Percentiles rank a stretch among this genome's conserved stretches.
Conservation (phyloP, 2,329 filamentous ascomycete species). For the Dactylonectria macrodidyma region DNA sequence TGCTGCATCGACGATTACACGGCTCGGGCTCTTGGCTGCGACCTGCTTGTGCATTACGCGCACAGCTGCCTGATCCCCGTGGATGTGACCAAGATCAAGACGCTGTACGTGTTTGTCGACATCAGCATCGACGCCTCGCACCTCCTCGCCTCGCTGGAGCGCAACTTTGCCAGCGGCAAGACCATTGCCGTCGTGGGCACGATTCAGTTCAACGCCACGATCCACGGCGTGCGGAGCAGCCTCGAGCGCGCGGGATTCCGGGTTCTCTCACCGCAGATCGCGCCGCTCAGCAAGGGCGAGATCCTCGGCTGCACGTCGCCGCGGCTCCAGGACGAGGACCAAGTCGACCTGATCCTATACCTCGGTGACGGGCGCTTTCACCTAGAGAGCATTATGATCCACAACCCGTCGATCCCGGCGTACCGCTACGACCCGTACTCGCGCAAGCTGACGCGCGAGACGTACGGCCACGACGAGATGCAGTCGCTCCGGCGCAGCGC, state of each 20-base stretch:
- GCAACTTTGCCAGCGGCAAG: constrained; percentile 89
- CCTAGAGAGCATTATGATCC: constrained; percentile 98
- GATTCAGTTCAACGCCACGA: constrained; percentile 98
- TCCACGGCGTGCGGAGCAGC: constrained; percentile 85
- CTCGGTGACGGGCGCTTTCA: constrained; percentile 95
- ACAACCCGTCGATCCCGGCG: constrained; percentile 90
- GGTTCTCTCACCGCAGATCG: constrained; percentile 91
- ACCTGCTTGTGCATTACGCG: constrained; percentile 95
- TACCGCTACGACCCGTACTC: constrained; percentile 99
- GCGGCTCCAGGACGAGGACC: constrained; percentile 69
- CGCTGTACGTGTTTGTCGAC: constrained; percentile 97
- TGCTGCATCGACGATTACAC: constrained; percentile 99
- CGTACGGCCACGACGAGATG: constrained; percentile 93
- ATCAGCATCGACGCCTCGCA: constrained; percentile 95
- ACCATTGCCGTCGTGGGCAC: constrained; percentile 95
- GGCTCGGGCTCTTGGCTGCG: constrained; percentile 91
- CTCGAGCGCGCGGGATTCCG: constrained; percentile 89
- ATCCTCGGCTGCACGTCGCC: constrained; percentile 98
- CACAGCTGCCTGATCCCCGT: constrained; percentile 97
- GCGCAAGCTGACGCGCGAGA: constrained; percentile 89
- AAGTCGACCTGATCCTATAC: constrained; percentile 86
- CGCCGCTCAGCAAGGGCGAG: constrained; percentile 93
- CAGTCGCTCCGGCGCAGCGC: constrained; percentile 84
- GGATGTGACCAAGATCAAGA: constrained; percentile 96
- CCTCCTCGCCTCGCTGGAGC: constrained; percentile 86